Conservation (phyloP, 441 rosid genomes). For the Aquilaria agallochum region DNA sequence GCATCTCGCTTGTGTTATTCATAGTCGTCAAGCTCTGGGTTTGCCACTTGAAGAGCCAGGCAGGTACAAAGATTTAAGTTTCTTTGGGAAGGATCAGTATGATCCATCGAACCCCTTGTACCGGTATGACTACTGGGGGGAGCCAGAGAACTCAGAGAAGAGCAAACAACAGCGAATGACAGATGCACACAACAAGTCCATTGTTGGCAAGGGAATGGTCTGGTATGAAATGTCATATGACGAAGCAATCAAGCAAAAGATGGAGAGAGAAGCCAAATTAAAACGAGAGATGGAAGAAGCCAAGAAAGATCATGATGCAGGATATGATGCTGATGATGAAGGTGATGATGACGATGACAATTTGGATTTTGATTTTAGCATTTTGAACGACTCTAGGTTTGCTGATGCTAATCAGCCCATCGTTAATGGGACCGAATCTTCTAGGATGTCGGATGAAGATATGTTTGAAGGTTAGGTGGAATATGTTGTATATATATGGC, state of each 20-base stretch:
- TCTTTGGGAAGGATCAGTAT: conserved; percentile 81
- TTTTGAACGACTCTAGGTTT: conserved; percentile 43
- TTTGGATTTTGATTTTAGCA: conserved; percentile 70
- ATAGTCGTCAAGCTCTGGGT: conserved; percentile 80
- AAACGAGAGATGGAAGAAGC: conserved; percentile 26
- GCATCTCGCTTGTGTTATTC: conserved; percentile 6
- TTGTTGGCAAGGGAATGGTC: conserved; percentile 74
- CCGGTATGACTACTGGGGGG: conserved; percentile 95
- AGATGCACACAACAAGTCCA: conserved; percentile 78
- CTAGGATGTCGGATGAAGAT: conserved; percentile 54
- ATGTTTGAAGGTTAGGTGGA: conserved; percentile 36
- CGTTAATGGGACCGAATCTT: conserved; percentile 75
- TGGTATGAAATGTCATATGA: conserved; percentile 93
- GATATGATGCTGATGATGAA: conserved; percentile 17
- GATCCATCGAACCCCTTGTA: conserved; percentile 83
- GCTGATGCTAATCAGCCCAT: conserved; percentile 51
- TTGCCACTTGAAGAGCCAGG: conserved; percentile 97
- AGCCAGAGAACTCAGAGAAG: conserved; percentile 88
- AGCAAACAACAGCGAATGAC: conserved; percentile 71
- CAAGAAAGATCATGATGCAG: conserved; percentile 20
- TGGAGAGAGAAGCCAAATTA: conserved; percentile 47
- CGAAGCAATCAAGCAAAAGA: conserved; percentile 62
- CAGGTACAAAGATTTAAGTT: conserved; percentile 75
- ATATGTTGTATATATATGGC: no score
- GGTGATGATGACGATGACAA: conserved; percentile 29